Conservation (phyloP, 2,329 filamentous ascomycete genomes). For the Fusarium bactridioides region DNA sequence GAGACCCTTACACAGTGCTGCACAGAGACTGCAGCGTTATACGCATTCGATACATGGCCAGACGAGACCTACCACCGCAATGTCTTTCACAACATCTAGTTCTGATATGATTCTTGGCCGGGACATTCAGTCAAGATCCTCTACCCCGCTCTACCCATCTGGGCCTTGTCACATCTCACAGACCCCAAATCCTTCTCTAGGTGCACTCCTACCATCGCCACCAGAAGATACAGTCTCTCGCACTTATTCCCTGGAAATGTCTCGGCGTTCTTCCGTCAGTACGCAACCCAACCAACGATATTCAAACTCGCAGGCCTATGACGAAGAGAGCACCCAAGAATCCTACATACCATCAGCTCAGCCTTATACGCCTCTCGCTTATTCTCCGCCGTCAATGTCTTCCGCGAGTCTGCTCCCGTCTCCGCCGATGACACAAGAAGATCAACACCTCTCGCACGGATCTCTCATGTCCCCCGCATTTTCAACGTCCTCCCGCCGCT, state of each 20-base stretch:
- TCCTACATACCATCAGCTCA: slow-evolving; percentile 38
- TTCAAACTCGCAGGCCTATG: slow-evolving; percentile 1
- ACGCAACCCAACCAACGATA: background rate
- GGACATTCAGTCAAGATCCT: slow-evolving; percentile 3
- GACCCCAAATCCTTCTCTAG: slow-evolving; percentile 15
- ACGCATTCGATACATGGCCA: background rate
- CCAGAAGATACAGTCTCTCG: slow-evolving; percentile 8
- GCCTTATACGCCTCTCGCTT: slow-evolving; percentile 22
- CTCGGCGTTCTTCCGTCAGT: background rate
- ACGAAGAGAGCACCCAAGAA: slow-evolving; percentile 5
- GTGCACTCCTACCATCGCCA: slow-evolving; percentile 21
- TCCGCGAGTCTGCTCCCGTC: slow-evolving; percentile 32
- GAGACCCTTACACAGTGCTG: background rate
- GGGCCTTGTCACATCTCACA: slow-evolving; percentile 22
- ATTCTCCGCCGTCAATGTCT: slow-evolving; percentile 29
- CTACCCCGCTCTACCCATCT: slow-evolving; percentile 1
- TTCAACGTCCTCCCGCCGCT: background rate
- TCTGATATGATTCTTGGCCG: slow-evolving; percentile 29
- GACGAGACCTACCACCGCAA: slow-evolving; percentile 24
- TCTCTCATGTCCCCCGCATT: slow-evolving; percentile 13
- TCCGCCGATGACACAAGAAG: slow-evolving; percentile 33
- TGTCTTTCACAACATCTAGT: slow-evolving; percentile 34
- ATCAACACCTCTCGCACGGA: slow-evolving; percentile 3
- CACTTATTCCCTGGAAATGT: background rate
- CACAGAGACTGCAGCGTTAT: slow-evolving; percentile 1